A percentile compares a stretch with the other conserved stretches of the same genome.
Evolutionary conservation across 2,329 filamentous ascomycete genomes (phyloP).

Genomic region (Penicillium sp.): DNA sequence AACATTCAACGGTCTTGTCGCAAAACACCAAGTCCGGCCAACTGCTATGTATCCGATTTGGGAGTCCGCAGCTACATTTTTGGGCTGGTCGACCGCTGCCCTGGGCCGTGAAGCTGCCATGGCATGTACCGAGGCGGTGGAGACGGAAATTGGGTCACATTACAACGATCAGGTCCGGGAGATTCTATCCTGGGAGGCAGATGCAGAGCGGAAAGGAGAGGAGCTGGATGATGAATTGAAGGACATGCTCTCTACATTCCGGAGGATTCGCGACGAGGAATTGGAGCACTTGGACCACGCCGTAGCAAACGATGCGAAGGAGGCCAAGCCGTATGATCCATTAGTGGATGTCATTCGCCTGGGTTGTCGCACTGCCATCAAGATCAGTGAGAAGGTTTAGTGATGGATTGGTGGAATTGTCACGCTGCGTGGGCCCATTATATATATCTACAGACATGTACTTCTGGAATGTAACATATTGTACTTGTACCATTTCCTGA

Average conservation of each 20-base stretch:
- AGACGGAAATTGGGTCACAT: conserved; percentile 94
- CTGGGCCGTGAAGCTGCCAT: conserved; percentile 92
- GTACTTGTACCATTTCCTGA: not conserved
- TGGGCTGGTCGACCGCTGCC: conserved; percentile 85
- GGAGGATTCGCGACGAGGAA: conserved; percentile 88
- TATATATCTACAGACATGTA: conserved; percentile 11
- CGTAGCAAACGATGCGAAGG: conserved; percentile 84
- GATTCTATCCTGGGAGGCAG: conserved; percentile 71
- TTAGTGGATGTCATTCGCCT: conserved; percentile 79
- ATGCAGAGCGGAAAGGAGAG: conserved; percentile 71
- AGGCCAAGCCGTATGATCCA: conserved; percentile 82
- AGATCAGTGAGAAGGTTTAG: conserved; percentile 58
- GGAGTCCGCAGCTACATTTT: conserved; percentile 68
- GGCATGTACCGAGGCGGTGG: conserved; percentile 97
- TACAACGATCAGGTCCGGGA: conserved; percentile 88
- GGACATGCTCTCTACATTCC: conserved; percentile 65
- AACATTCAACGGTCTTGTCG: conserved; percentile 77
- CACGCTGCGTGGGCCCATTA: no score
- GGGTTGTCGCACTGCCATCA: conserved; percentile 90
- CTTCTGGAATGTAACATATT: conserved; percentile 1
- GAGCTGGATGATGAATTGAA: conserved; percentile 72
- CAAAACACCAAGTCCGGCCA: conserved; percentile 81
- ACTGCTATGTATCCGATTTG: conserved; percentile 90
- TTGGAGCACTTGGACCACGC: conserved; percentile 94
- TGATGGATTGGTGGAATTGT: not conserved